Evolutionary conservation across 768 basidiomycete genomes (phyloP).

Genomic region (Lyophyllum semitale): DNA sequence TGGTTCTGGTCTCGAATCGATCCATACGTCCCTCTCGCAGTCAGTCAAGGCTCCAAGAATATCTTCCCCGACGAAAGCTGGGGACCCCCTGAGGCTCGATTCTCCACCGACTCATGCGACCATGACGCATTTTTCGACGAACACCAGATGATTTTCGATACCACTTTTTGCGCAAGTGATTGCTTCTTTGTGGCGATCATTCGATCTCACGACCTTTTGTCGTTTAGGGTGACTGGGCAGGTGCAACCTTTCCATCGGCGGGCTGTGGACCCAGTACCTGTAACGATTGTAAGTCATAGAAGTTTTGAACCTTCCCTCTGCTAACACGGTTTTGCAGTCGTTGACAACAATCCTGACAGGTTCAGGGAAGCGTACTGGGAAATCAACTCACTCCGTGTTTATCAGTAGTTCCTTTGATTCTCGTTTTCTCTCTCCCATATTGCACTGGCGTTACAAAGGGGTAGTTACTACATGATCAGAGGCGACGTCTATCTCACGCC

Average conservation of each 20-base stretch:
- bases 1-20: constrained; percentile 65
- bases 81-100: constrained; percentile 50
- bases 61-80: constrained; percentile 30
- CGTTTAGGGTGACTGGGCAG: constrained; percentile 56
- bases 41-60: constrained; percentile 23
- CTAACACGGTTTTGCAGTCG: constrained; percentile 36
- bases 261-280: constrained; percentile 45
- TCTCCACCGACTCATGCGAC: constrained; percentile 50
- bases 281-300: constrained; percentile 42
- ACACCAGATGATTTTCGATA: constrained; percentile 57
- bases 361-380: constrained; percentile 74
- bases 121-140: constrained; percentile 53
- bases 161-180: constrained; percentile 59
- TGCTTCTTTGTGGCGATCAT: neutral
- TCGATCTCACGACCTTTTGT: neutral
- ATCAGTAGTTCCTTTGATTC: constrained; percentile 26
- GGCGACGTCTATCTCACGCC: too few relatives aligned
- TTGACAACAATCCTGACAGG: constrained; percentile 56
- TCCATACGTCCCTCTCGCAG: constrained; percentile 41
- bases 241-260: constrained; percentile 37
- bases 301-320: neutral
- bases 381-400: constrained; percentile 61
- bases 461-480: too few relatives aligned
- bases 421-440: neutral
- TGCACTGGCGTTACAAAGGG: too few relatives aligned